Evolutionary conservation across 768 basidiomycete genomes (phyloP), one percentile per base, ranked within the genome.

Genomic region (Lactarius quietus): DNA sequence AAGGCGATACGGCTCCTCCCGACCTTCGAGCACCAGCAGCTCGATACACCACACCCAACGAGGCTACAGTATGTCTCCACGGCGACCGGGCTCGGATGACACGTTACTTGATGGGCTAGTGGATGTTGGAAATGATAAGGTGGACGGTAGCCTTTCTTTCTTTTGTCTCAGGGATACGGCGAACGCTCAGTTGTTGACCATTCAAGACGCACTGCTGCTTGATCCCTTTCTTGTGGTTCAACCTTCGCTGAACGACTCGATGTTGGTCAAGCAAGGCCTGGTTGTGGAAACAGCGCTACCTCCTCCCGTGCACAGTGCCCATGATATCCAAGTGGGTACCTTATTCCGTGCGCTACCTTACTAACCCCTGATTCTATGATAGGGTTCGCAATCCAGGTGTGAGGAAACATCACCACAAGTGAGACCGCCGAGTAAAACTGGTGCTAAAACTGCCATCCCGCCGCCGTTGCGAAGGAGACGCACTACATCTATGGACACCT

Each of bases 211-310:
- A 0, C 45, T 29, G 7, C 53, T 48, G 28, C 59, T 29, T 17
- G 69, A 69, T 18, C 69, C 69, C n/a, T 69, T 64, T 41, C 67
- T 69, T 17, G 17, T 64, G 10, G 69, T 69, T 7, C 61, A 62
- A n/a, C 63, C 69, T 31, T 69, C 69, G 7, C 57, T 69, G 14
- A 55, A 69, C 18, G 55, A 68, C 55, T 69, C 69, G 8, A 17
- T 69, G 20, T 54, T 69, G 56, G 63, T 69, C 33, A 59, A 61
- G 31, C 58, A 62, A 35, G 69, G 69, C 20, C 57, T 68, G 18
- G 63, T 69, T 23, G 63, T 64, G 31, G 60, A 59, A 31, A 69
- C 54, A 6, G 26, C 53, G 28, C 26, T 57, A 9, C 69, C 69
- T 6, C 61, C 15, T 9, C 69, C 67, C 18, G 48, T 61, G 14